Evolutionary conservation across 768 basidiomycete genomes (phyloP).

Genomic region (Tylopilus felleus): DNA sequence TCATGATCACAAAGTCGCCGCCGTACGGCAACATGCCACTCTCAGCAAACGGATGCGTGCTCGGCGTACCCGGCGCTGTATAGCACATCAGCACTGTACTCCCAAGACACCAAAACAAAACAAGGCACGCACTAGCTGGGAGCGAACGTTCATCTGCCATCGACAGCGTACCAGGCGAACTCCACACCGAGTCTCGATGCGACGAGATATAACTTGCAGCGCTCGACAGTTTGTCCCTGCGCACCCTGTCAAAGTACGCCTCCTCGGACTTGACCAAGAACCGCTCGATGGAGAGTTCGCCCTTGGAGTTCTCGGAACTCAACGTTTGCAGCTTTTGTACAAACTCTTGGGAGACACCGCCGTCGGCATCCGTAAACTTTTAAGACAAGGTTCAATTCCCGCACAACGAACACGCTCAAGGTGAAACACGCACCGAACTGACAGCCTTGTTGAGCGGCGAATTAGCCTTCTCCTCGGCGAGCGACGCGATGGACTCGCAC

Average conservation of each 20-base stretch:
- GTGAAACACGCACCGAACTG: constrained; percentile 56
- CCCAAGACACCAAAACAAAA: constrained; percentile 12
- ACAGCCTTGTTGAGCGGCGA: constrained; percentile 94
- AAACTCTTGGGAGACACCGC: constrained; percentile 87
- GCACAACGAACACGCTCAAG: not conserved
- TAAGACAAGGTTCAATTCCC: not conserved
- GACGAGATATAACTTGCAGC: constrained; percentile 79
- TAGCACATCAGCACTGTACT: not conserved
- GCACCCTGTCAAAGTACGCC: constrained; percentile 86
- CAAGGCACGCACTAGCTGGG: constrained; percentile 60
- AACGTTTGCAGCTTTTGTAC: constrained; percentile 78
- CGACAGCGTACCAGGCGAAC: constrained; percentile 45
- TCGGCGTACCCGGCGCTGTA: constrained; percentile 44
- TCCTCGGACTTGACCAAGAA: constrained; percentile 90
- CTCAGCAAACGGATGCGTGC: constrained; percentile 45
- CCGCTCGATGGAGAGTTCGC: constrained; percentile 89
- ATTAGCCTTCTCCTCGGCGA: constrained; percentile 86
- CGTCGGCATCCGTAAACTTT: constrained; percentile 91
- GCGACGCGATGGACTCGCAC: constrained; percentile 88
- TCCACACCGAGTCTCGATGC: constrained; percentile 79
- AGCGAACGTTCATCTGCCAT: constrained; percentile 61
- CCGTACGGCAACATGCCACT: constrained; percentile 46
- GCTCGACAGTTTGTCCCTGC: constrained; percentile 81
- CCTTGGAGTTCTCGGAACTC: constrained; percentile 83
- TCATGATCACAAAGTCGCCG: constrained; percentile 76